Conservation (phyloP, 495 filamentous ascomycete genomes). For the Peziza echinospora region DNA sequence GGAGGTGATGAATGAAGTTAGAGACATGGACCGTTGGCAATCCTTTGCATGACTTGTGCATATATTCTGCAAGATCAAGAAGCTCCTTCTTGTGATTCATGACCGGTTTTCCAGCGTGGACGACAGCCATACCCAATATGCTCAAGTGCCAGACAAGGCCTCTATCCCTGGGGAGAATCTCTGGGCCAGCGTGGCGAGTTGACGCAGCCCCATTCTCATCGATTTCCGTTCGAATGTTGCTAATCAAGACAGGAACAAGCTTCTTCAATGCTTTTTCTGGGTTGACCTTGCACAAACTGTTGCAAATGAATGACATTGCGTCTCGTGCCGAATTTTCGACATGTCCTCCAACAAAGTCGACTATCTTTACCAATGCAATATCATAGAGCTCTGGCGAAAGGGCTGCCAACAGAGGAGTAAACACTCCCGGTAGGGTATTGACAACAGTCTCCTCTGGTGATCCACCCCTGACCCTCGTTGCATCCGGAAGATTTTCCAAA, state of each 20-base stretch:
- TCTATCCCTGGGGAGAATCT: slow-evolving; percentile 79
- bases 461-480: slow-evolving; percentile 60
- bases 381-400: slow-evolving; percentile 90
- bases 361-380: slow-evolving; percentile 73
- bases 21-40: slow-evolving; percentile 88
- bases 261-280: slow-evolving; percentile 78
- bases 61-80: slow-evolving; percentile 77
- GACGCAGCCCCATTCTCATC: slow-evolving; percentile 94
- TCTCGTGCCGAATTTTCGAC: slow-evolving; percentile 94
- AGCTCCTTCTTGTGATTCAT: slow-evolving; percentile 71
- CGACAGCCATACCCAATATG: slow-evolving; percentile 94
- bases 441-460: slow-evolving; percentile 94
- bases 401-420: slow-evolving; percentile 74
- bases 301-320: slow-evolving; percentile 98
- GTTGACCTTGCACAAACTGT: slow-evolving; percentile 80
- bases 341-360: slow-evolving; percentile 79
- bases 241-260: slow-evolving; percentile 70
- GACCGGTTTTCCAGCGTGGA: slow-evolving; percentile 80
- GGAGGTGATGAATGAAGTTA: slow-evolving; percentile 93
- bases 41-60: slow-evolving; percentile 85
- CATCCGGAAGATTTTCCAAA: slow-evolving; percentile 84
- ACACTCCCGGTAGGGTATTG: slow-evolving; percentile 80
- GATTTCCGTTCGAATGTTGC: slow-evolving; percentile 87
- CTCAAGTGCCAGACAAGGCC: slow-evolving; percentile 92
- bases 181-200: slow-evolving; percentile 74